Conservation (phyloP, 2,329 filamentous ascomycete species). For the Monilinia aucupariae region DNA sequence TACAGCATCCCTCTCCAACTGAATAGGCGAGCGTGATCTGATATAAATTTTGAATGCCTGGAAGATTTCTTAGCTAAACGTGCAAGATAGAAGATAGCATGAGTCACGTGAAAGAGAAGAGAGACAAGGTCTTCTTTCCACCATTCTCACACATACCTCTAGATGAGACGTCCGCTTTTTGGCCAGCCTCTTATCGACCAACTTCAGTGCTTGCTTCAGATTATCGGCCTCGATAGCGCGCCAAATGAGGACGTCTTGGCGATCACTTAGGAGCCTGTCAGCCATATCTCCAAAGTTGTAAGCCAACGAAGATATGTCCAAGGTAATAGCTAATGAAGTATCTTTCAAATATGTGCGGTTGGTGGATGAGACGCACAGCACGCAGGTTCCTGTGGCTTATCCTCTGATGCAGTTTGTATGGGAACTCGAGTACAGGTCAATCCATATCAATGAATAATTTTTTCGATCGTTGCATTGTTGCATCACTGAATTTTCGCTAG, state of each 20-base stretch:
- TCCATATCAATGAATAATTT: slow-evolving; percentile 5
- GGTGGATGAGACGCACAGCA: not conserved
- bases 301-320: not conserved
- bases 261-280: slow-evolving; percentile 28
- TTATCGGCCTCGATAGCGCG: slow-evolving; percentile 35
- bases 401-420: too few relatives aligned
- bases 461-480: not conserved
- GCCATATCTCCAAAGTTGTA: slow-evolving; percentile 23
- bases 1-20: slow-evolving; percentile 30
- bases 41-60: slow-evolving; percentile 35
- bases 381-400: not conserved
- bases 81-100: not conserved
- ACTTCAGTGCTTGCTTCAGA: slow-evolving; percentile 36
- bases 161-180: slow-evolving; percentile 34
- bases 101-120: not conserved
- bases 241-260: slow-evolving; percentile 34
- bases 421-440: not conserved
- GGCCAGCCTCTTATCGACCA: slow-evolving; percentile 34
- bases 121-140: not conserved
- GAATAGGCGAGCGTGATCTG: slow-evolving; percentile 25
- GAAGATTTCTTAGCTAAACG: slow-evolving; percentile 1
- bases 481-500: slow-evolving; percentile 4
- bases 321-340: not conserved
- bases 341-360: not conserved
- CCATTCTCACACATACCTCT: slow-evolving; percentile 28